phyloP scores from a whole-genome alignment of 495 filamentous ascomycete species.

The Aspergillus affinis region DNA sequence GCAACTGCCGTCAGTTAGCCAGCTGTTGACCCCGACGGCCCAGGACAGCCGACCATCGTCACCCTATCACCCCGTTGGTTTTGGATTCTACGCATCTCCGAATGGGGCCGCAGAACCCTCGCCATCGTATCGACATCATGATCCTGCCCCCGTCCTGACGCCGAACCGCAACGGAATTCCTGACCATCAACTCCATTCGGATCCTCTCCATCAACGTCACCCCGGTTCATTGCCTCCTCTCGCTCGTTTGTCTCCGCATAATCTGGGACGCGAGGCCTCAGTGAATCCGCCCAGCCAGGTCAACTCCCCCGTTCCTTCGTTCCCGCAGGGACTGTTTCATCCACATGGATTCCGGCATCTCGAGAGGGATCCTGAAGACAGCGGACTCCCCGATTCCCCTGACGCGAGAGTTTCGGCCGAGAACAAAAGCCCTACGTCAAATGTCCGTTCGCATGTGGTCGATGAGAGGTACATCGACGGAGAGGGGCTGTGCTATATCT shows the following conservation, averaged over 20 bases:
- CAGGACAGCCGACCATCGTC: conserved; percentile 34
- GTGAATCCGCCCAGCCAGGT: not conserved
- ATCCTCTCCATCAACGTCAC: conserved; percentile 24
- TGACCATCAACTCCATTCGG: conserved; percentile 25
- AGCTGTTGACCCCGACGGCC: conserved; percentile 42
- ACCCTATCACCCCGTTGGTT: conserved; percentile 27
- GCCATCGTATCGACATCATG: conserved; percentile 26
- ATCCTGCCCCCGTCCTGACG: conserved; percentile 13
- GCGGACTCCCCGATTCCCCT: conserved; percentile 22
- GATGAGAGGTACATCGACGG: conserved; percentile 61
- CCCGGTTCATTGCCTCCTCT: conserved; percentile 33
- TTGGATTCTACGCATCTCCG: conserved; percentile 21
- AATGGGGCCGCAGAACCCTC: conserved; percentile 22
- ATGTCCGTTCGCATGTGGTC: conserved; percentile 44
- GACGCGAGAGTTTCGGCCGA: conserved; percentile 5
- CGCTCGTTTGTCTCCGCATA: conserved; percentile 34
- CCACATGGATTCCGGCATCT: conserved; percentile 18
- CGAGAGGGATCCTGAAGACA: conserved; percentile 21
- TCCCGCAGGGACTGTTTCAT: conserved; percentile 16
- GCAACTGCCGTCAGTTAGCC: conserved; percentile 49
- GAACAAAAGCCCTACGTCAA: conserved; percentile 18
- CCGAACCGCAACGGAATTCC: conserved; percentile 19
- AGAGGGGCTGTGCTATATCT: conserved; percentile 82
- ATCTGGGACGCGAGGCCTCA: conserved; percentile 22
- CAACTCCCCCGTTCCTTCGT: conserved; percentile 7